A percentile compares a stretch with the other conserved stretches of the same genome.
These are phyloP conservation scores for Hypericum perforatum DNA, from an alignment of 345 rosid species.

Conservation along the genomic window DNA sequence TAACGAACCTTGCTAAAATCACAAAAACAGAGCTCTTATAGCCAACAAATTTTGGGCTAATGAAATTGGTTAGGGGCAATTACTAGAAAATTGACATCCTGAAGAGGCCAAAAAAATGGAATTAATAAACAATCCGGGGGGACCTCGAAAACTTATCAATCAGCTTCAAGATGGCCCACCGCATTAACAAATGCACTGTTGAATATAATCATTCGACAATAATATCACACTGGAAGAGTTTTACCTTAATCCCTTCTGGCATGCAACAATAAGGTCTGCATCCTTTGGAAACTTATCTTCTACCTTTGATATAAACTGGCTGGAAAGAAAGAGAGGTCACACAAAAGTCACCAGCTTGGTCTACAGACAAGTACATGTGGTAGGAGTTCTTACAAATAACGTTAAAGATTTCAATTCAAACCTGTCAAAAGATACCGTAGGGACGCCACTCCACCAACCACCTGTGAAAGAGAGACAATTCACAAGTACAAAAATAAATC, in stretches of 20 bases:
- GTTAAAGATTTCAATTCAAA: constrained; percentile 18
- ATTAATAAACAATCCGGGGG: too few relatives aligned
- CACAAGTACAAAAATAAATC: background rate
- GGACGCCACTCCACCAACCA: constrained; percentile 97
- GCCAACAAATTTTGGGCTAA: too few relatives aligned
- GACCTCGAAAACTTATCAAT: too few relatives aligned
- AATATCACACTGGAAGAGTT: constrained; percentile 4
- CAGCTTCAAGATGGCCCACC: too few relatives aligned
- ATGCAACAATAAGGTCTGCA: constrained; percentile 70
- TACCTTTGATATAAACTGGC: constrained; percentile 55
- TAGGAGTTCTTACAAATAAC: background rate
- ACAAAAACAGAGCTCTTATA: too few relatives aligned
- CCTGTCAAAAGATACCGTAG: constrained; percentile 58
- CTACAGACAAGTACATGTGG: constrained; percentile 4
- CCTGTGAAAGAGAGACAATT: constrained; percentile 39
- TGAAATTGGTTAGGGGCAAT: too few relatives aligned
- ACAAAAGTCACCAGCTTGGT: constrained; percentile 4
- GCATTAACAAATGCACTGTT: background rate
- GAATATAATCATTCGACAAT: background rate
- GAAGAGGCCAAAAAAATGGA: too few relatives aligned
- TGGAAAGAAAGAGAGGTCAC: constrained; percentile 23
- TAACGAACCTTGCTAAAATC: too few relatives aligned
- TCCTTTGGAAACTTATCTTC: constrained; percentile 77
- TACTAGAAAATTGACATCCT: too few relatives aligned
- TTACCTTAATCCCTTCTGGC: constrained; percentile 95